phyloP scores from a whole-genome alignment of 139 green algal genomes.

The Ulvella scutata region DNA sequence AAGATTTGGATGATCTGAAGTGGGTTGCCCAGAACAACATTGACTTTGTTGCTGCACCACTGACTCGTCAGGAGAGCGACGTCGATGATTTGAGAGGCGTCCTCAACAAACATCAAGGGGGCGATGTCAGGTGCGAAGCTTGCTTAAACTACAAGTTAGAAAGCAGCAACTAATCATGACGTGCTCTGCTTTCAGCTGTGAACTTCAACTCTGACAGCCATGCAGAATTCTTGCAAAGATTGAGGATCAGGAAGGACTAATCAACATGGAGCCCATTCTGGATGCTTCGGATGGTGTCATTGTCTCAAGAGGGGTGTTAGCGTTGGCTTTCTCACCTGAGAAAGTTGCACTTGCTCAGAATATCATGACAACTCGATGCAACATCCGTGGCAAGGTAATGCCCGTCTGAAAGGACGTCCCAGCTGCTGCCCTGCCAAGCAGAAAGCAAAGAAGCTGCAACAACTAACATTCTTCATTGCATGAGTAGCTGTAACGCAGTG shows the following conservation, averaged over 20 bases:
- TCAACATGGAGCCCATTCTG: constrained; percentile 42
- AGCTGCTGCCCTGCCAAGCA: too few relatives aligned
- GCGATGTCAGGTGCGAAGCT: neutral
- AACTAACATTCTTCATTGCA: too few relatives aligned
- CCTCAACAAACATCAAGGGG: constrained; percentile 19
- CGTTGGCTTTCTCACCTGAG: constrained; percentile 32
- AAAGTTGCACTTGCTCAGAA: constrained; percentile 31
- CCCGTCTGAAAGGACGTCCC: too few relatives aligned
- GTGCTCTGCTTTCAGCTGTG: neutral
- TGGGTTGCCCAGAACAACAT: constrained; percentile 26
- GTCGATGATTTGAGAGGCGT: constrained; percentile 12
- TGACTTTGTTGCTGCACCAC: constrained; percentile 23
- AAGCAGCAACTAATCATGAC: too few relatives aligned
- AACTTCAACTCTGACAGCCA: neutral
- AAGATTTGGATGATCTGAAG: constrained; percentile 31
- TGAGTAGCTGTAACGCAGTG: too few relatives aligned
- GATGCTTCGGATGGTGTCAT: constrained; percentile 32
- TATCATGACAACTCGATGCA: constrained; percentile 17
- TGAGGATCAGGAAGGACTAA: constrained; percentile 39
- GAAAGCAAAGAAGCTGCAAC: too few relatives aligned
- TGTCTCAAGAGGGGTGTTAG: constrained; percentile 33
- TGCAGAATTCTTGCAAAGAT: constrained; percentile 43
- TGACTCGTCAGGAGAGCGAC: constrained; percentile 10
- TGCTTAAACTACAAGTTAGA: neutral
- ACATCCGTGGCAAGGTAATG: constrained; percentile 6